These are phyloP conservation scores for Colletotrichum nymphaeae DNA, from an alignment of 2,329 filamentous ascomycete species.

Conservation along the genomic window DNA sequence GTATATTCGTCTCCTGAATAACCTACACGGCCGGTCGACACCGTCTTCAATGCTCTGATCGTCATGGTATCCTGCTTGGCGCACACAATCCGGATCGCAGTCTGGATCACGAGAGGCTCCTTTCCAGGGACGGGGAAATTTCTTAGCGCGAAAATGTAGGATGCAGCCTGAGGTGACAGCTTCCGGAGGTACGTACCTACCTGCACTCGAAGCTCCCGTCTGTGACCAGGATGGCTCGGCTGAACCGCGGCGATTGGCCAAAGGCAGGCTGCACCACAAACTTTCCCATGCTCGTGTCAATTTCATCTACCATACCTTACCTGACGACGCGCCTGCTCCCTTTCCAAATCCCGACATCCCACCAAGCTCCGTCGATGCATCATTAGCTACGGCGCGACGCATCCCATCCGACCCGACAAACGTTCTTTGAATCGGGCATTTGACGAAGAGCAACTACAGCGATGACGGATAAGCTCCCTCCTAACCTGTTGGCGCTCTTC, in stretches of 20 bases:
- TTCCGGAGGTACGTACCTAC: constrained; percentile 20
- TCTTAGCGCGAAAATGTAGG: constrained; percentile 30
- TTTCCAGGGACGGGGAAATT: constrained; percentile 25
- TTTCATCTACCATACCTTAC: not conserved
- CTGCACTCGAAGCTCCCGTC: not conserved
- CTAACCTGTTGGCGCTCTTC: constrained; percentile 92
- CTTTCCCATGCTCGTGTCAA: constrained; percentile 29
- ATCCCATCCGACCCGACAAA: not conserved
- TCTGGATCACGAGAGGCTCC: constrained; percentile 19
- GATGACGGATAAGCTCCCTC: constrained; percentile 98
- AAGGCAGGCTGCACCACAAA: constrained; percentile 30
- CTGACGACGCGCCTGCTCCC: constrained; percentile 16
- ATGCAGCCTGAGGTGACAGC: constrained; percentile 9
- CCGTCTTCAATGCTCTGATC: constrained; percentile 62
- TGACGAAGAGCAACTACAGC: constrained; percentile 39
- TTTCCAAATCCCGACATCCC: not conserved
- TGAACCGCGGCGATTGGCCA: constrained; percentile 15
- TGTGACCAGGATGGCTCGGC: constrained; percentile 3
- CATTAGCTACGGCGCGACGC: not conserved
- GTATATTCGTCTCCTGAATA: not conserved
- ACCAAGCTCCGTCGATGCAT: not conserved
- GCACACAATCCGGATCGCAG: constrained; percentile 22
- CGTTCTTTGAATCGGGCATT: not conserved
- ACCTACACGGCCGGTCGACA: constrained; percentile 65
- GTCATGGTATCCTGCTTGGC: constrained; percentile 55